A percentile compares a stretch with the other conserved stretches of the same genome.
Evolutionary conservation across 2,329 filamentous ascomycete genomes (phyloP).

Genomic region (Fusarium albosuccineum): DNA sequence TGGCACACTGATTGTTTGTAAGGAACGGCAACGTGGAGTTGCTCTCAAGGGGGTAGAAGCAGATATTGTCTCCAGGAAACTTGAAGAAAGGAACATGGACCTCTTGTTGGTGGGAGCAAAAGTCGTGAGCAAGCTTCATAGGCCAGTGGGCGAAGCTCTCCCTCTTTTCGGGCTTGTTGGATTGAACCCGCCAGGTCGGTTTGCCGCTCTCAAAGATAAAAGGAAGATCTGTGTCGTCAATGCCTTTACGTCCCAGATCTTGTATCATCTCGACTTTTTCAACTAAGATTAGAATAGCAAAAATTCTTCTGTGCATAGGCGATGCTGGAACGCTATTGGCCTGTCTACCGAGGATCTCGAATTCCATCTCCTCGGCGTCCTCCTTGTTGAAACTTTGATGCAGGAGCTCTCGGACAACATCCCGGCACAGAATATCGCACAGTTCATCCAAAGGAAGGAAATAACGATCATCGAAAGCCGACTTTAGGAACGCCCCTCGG

Average conservation of each 20-base stretch:
- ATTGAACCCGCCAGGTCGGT: neutral
- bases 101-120: neutral
- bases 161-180: rapidly evolving
- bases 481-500: neutral
- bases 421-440: neutral
- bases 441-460: neutral
- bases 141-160: neutral
- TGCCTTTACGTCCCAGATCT: neutral
- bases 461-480: neutral
- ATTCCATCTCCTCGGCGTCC: neutral
- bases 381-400: neutral
- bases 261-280: neutral
- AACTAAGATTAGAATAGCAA: neutral
- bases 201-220: neutral
- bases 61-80: neutral
- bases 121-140: too few relatives aligned
- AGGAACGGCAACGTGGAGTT: neutral
- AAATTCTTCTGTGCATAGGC: neutral
- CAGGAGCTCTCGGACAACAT: neutral
- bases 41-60: neutral
- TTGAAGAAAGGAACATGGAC: neutral
- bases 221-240: neutral
- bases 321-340: too few relatives aligned
- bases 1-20: neutral
- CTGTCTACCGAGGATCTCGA: neutral